Conservation (phyloP, 2,329 filamentous ascomycete species). For the Calonectria pseudoreteaudii region DNA sequence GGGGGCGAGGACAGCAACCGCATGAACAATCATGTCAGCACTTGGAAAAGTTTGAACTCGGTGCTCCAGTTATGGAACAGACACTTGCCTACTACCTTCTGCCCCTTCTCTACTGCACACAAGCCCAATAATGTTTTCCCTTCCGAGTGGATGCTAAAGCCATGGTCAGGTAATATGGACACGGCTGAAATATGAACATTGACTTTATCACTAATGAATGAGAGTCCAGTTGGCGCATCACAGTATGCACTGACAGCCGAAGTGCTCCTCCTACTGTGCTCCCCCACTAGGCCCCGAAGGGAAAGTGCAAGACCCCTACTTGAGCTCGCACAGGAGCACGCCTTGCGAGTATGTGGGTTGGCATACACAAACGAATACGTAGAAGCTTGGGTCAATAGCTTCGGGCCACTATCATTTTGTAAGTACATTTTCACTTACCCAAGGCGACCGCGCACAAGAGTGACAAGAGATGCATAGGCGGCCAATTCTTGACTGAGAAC, state of each 20-base stretch:
- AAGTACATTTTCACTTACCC: not conserved
- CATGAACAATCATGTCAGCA: not conserved
- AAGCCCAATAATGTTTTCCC: not conserved
- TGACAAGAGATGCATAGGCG: not conserved
- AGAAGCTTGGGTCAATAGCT: not conserved
- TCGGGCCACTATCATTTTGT: not conserved
- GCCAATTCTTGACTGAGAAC: not conserved
- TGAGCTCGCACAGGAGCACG: not conserved
- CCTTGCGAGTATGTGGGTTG: not conserved
- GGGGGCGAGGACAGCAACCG: not conserved
- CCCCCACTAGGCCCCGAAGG: not conserved
- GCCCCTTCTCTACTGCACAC: not conserved
- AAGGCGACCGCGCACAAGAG: too few species aligned
- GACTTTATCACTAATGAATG: not conserved
- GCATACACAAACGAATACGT: not conserved
- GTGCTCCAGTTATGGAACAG: not conserved
- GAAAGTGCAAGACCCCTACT: not conserved
- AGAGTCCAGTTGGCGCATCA: not conserved
- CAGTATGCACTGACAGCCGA: not conserved
- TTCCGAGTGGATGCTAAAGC: not conserved
- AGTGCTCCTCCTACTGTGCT: not conserved
- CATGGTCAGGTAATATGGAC: not conserved
- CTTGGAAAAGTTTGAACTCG: not conserved
- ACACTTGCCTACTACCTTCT: not conserved
- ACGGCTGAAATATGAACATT: not conserved